Conservation (phyloP, 805 yeast genomes). For the Starmerella stellata region DNA sequence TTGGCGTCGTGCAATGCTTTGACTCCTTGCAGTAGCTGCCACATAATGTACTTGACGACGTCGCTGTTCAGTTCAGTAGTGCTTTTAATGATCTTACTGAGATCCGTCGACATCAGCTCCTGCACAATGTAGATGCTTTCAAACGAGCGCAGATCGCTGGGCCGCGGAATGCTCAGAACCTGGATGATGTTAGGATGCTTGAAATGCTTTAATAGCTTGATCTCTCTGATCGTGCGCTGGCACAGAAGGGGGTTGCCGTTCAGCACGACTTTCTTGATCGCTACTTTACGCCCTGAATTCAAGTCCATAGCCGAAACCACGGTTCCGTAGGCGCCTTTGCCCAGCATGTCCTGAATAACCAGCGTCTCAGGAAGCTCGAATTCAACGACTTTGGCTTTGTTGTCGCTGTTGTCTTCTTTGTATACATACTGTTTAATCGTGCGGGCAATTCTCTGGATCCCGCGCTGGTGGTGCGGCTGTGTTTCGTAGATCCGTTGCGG, state of each 20-base stretch:
- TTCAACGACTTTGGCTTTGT: background rate
- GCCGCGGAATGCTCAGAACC: constrained; percentile 76
- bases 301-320: constrained; percentile 76
- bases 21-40: constrained; percentile 81
- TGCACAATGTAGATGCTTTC: constrained; percentile 64
- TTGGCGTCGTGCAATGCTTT: constrained; percentile 81
- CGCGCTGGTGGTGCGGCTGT: too few species aligned
- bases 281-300: constrained; percentile 78
- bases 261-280: constrained; percentile 86
- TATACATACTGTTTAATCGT: background rate
- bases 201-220: constrained; percentile 73
- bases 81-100: constrained; percentile 90
- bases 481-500: too few species aligned
- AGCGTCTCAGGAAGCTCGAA: background rate
- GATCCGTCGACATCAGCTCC: constrained; percentile 95
- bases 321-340: constrained; percentile 93
- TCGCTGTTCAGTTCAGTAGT: constrained; percentile 60
- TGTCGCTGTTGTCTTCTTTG: background rate
- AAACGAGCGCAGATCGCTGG: constrained; percentile 54
- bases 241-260: constrained; percentile 81
- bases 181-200: constrained; percentile 86
- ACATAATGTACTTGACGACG: constrained; percentile 82
- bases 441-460: background rate
- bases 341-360: constrained; percentile 40
- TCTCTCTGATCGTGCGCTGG: constrained; percentile 71